These are phyloP conservation scores for Berkeleyomyces rouxiae DNA, from an alignment of 2,329 filamentous ascomycete genomes.

Conservation along the genomic window DNA sequence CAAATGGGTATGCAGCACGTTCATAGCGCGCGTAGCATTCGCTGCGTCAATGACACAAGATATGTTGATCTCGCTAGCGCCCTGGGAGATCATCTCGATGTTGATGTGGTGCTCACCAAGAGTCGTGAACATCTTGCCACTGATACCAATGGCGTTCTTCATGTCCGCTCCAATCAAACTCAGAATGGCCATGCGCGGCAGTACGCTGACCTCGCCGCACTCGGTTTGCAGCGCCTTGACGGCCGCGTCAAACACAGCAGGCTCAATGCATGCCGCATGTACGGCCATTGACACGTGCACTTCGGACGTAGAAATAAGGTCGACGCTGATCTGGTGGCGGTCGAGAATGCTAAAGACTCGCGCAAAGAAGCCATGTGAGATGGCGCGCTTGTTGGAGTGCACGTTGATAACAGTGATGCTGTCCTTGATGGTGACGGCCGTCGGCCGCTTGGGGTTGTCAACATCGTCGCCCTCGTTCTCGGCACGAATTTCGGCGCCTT, in stretches of 20 bases:
- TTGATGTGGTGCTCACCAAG: conserved; percentile 89
- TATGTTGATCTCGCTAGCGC: conserved; percentile 97
- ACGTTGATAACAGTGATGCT: conserved; percentile 95
- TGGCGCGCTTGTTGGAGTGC: conserved; percentile 90
- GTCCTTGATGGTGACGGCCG: conserved; percentile 92
- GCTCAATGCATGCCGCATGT: conserved; percentile 54
- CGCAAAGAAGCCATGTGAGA: conserved; percentile 91
- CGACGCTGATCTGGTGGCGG: conserved; percentile 72
- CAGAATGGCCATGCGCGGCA: conserved; percentile 86
- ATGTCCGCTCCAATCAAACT: conserved; percentile 89
- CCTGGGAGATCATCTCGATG: conserved; percentile 98
- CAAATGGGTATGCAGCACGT: conserved; percentile 87
- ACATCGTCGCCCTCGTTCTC: conserved; percentile 22
- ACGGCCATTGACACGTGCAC: conserved; percentile 96
- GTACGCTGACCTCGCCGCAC: conserved; percentile 79
- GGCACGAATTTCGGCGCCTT: not conserved
- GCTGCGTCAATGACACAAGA: conserved; percentile 89
- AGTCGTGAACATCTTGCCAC: conserved; percentile 86
- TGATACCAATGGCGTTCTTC: conserved; percentile 94
- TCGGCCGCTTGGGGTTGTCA: conserved; percentile 56
- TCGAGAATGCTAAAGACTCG: conserved; percentile 86
- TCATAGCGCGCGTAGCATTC: conserved; percentile 85
- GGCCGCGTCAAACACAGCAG: conserved; percentile 47
- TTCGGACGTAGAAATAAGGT: conserved; percentile 90
- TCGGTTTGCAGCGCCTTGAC: conserved; percentile 52